Percentiles rank a stretch among this genome's conserved stretches.
These are phyloP conservation scores for Suillus occidentalis DNA, from an alignment of 768 basidiomycete species.

Conservation along the genomic window DNA sequence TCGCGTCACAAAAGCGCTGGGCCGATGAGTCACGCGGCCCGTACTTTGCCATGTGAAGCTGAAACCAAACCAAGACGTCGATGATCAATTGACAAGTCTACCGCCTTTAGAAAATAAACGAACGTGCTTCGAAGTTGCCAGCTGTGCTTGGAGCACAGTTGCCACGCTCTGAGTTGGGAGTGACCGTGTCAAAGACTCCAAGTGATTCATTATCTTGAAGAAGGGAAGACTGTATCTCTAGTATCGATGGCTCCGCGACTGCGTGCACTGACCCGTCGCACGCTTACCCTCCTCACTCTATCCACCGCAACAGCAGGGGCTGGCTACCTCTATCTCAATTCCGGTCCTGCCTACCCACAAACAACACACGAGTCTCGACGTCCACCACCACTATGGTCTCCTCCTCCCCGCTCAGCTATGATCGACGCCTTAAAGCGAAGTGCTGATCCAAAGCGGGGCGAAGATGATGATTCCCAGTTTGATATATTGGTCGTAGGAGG, in stretches of 20 bases:
- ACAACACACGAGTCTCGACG: slow-evolving; percentile 67
- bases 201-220: not conserved
- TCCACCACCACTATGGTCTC: slow-evolving; percentile 78
- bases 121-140: not conserved
- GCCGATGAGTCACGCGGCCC: too few species aligned
- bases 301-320: slow-evolving; percentile 55
- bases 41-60: too few species aligned
- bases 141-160: not conserved
- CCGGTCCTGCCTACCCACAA: slow-evolving; percentile 64
- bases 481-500: slow-evolving; percentile 89
- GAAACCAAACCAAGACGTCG: not conserved
- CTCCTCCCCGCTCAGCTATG: slow-evolving; percentile 69
- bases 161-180: not conserved
- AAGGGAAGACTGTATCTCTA: not conserved
- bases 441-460: slow-evolving; percentile 25
- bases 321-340: slow-evolving; percentile 73
- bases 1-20: too few species aligned
- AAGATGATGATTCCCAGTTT: slow-evolving; percentile 53
- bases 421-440: slow-evolving; percentile 46
- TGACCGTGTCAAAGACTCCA: not conserved
- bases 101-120: not conserved
- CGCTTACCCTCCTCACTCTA: slow-evolving; percentile 51
- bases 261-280: slow-evolving; percentile 53
- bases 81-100: not conserved
- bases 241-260: slow-evolving; percentile 13